phyloP scores from a whole-genome alignment of 2,329 filamentous ascomycete genomes.

The Hawksworthiomyces lignivorus region DNA sequence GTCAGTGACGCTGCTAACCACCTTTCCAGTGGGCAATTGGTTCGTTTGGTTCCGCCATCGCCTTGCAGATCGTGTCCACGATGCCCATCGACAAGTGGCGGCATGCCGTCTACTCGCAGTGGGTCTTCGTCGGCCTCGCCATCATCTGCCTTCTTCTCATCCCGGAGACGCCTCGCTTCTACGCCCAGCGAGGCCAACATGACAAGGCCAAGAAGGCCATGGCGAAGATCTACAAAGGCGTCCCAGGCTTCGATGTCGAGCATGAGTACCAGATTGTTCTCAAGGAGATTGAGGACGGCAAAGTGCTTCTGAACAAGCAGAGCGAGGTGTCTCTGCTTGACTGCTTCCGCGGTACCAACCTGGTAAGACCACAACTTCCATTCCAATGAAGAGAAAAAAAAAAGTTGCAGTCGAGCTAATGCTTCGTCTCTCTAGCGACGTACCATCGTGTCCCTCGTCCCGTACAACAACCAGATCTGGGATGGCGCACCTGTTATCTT shows the following conservation, averaged over 20 bases:
- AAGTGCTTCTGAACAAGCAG: constrained; percentile 4
- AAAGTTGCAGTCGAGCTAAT: neutral
- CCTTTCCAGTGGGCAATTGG: constrained; percentile 7
- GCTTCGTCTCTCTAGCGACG: neutral
- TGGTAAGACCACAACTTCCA: too few relatives aligned
- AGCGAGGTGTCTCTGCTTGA: neutral
- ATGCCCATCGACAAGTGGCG: constrained; percentile 2
- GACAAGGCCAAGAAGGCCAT: constrained; percentile 8
- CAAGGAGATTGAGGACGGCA: constrained; percentile 9
- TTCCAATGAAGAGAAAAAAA: too few relatives aligned
- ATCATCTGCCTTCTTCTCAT: constrained; percentile 6
- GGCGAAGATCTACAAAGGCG: constrained; percentile 3
- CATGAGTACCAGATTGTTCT: constrained; percentile 7
- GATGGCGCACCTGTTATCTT: constrained; percentile 6
- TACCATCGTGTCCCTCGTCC: constrained; percentile 8
- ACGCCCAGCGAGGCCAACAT: constrained; percentile 6
- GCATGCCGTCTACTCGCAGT: constrained; percentile 10
- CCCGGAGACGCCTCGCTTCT: constrained; percentile 8
- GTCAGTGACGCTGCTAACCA: neutral
- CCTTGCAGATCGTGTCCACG: constrained; percentile 6
- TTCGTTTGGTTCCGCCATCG: constrained; percentile 1
- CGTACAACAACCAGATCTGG: constrained; percentile 8
- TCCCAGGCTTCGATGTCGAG: constrained; percentile 6
- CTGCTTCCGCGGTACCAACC: constrained; percentile 9
- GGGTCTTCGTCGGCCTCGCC: constrained; percentile 7